phyloP scores from a whole-genome alignment of 495 filamentous ascomycete genomes.

The Echria macrotheca region DNA sequence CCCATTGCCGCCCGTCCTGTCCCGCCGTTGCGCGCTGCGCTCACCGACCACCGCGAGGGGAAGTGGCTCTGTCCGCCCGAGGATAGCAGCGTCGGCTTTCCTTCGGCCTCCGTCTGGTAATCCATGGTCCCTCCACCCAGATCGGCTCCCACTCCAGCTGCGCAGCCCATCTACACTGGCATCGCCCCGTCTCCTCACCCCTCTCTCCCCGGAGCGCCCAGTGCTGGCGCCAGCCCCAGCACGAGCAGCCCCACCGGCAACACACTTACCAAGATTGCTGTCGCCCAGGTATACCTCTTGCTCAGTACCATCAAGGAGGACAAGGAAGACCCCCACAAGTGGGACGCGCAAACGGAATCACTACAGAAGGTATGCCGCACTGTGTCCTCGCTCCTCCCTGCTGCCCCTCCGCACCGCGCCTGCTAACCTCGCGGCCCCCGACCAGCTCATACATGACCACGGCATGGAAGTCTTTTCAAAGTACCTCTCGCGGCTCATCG shows the following conservation, averaged over 20 bases:
- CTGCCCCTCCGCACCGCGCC: not conserved
- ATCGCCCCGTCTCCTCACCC: constrained; percentile 47
- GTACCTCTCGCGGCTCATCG: constrained; percentile 85
- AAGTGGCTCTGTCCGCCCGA: constrained; percentile 26
- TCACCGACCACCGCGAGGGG: constrained; percentile 11
- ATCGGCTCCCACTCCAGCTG: constrained; percentile 48
- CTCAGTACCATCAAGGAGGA: constrained; percentile 89
- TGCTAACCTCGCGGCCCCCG: not conserved
- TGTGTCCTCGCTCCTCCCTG: constrained; percentile 7
- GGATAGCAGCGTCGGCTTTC: constrained; percentile 29
- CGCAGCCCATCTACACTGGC: constrained; percentile 44
- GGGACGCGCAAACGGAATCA: constrained; percentile 85
- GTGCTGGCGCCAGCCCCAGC: constrained; percentile 58
- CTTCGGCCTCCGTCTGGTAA: constrained; percentile 14
- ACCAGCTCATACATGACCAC: constrained; percentile 84
- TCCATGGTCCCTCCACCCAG: constrained; percentile 38
- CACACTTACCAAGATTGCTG: constrained; percentile 75
- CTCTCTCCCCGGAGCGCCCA: constrained; percentile 47
- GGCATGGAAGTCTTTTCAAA: constrained; percentile 94
- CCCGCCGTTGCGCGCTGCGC: constrained; percentile 5
- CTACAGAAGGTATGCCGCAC: constrained; percentile 69
- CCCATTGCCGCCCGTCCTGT: too few relatives aligned
- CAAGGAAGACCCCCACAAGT: constrained; percentile 83
- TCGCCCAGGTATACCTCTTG: constrained; percentile 90
- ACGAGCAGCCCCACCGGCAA: constrained; percentile 59